A percentile compares a stretch with the other conserved stretches of the same genome.
These are phyloP conservation scores for Capsella rubella DNA, from an alignment of 441 rosid genomes.

Conservation along the genomic window DNA sequence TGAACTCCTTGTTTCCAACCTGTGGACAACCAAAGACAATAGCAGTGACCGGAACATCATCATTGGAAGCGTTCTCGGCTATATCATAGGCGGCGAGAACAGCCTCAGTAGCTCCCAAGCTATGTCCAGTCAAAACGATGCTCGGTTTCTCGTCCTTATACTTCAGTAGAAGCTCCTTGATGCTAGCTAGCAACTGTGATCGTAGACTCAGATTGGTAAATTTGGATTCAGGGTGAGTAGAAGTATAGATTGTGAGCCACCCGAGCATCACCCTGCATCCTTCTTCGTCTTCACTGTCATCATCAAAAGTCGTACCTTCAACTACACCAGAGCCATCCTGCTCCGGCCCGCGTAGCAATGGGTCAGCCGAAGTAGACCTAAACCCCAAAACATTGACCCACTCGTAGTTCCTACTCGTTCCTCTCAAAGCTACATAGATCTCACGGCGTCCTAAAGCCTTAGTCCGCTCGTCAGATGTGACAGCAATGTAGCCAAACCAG, in stretches of 20 bases:
- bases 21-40: constrained; percentile 77
- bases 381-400: constrained; percentile 74
- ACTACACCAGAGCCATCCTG: neutral
- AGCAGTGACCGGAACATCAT: constrained; percentile 71
- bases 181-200: constrained; percentile 56
- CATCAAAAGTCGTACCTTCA: constrained; percentile 32
- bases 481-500: constrained; percentile 92
- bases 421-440: constrained; percentile 70
- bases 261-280: constrained; percentile 75
- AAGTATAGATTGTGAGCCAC: constrained; percentile 76
- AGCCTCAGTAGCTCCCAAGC: constrained; percentile 82
- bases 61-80: constrained; percentile 65
- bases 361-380: constrained; percentile 53
- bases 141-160: constrained; percentile 63
- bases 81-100: constrained; percentile 67
- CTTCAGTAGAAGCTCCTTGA: constrained; percentile 54
- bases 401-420: constrained; percentile 83
- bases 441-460: constrained; percentile 69
- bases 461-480: constrained; percentile 59
- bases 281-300: constrained; percentile 55
- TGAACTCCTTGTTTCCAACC: constrained; percentile 75
- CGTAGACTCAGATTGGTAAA: constrained; percentile 68
- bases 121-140: constrained; percentile 73
- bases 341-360: constrained; percentile 45
- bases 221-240: constrained; percentile 58